These are phyloP conservation scores for Melanomma pulvis-pyrius DNA, from an alignment of 495 filamentous ascomycete species.

Conservation along the genomic window DNA sequence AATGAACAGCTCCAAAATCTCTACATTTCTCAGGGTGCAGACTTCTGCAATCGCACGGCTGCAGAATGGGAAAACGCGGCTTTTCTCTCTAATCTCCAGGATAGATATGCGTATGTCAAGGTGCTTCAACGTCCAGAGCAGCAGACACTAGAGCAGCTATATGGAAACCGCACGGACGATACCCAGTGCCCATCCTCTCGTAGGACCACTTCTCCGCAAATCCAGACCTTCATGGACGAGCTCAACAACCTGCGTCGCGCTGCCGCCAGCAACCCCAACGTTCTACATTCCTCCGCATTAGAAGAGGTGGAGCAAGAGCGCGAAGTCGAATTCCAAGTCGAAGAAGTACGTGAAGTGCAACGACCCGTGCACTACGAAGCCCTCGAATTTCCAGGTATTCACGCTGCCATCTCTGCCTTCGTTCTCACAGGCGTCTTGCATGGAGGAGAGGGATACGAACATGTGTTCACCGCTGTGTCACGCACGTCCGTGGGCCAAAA, in stretches of 20 bases:
- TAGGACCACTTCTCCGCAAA: not conserved
- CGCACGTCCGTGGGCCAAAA: conserved; percentile 5
- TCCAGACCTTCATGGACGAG: conserved; percentile 35
- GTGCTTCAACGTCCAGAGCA: not conserved
- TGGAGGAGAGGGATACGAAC: conserved; percentile 3
- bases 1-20: conserved; percentile 60
- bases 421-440: conserved; percentile 42
- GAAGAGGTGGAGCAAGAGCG: conserved; percentile 60
- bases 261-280: conserved; percentile 38
- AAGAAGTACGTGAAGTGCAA: conserved; percentile 54
- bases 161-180: not conserved
- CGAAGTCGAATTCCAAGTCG: conserved; percentile 53
- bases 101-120: not conserved
- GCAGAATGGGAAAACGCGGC: not conserved
- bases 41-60: conserved; percentile 51
- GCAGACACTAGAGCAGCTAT: conserved; percentile 51
- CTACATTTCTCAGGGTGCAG: conserved; percentile 61
- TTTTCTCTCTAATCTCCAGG: not conserved
- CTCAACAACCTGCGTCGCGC: conserved; percentile 38
- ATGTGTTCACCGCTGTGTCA: not conserved
- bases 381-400: conserved; percentile 43
- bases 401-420: conserved; percentile 47
- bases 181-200: not conserved
- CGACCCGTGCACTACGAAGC: conserved; percentile 42
- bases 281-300: conserved; percentile 49